Percentiles rank a stretch among this genome's conserved stretches.
Conservation (phyloP, 1,284 basidiomycete species). For the Anthracocystis setariae region DNA sequence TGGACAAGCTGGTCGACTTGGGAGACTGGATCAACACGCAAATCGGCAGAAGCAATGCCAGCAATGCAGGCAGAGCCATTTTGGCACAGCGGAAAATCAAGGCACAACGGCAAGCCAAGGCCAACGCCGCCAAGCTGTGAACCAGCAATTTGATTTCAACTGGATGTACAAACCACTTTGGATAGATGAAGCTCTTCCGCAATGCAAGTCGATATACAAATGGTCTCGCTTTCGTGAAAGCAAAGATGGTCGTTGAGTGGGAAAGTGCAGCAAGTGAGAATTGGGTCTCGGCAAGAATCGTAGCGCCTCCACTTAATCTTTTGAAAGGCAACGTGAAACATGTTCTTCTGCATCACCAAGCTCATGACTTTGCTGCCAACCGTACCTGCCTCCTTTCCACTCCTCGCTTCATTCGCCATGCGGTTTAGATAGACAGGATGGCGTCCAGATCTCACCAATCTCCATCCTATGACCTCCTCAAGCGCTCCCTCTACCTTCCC, state of each 20-base stretch:
- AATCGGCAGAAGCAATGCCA: conserved; percentile 43
- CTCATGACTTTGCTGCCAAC: too few species aligned
- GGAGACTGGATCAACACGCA: conserved; percentile 46
- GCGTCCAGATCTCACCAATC: not conserved
- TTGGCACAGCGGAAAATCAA: conserved; percentile 41
- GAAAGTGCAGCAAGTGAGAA: too few species aligned
- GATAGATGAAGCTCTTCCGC: not conserved
- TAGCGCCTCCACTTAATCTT: conserved; percentile 21
- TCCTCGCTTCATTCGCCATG: not conserved
- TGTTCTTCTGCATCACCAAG: too few species aligned
- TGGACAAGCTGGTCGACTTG: conserved; percentile 41
- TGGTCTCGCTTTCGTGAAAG: too few species aligned
- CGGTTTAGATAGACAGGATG: not conserved
- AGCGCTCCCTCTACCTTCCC: conserved; percentile 14
- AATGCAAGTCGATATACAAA: not conserved
- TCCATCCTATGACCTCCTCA: conserved; percentile 10
- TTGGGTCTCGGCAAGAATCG: too few species aligned
- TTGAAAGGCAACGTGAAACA: conserved; percentile 21
- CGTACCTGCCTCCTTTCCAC: not conserved
- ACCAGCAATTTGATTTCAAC: not conserved
- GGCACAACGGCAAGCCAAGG: conserved; percentile 23
- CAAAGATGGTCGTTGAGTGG: too few species aligned
- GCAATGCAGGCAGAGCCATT: conserved; percentile 49
- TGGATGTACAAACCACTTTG: too few species aligned
- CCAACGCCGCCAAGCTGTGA: conserved; percentile 17